These are phyloP conservation scores for Blepharisma japonicum DNA, from an alignment of 73 alveolate species.

Conservation along the genomic window DNA sequence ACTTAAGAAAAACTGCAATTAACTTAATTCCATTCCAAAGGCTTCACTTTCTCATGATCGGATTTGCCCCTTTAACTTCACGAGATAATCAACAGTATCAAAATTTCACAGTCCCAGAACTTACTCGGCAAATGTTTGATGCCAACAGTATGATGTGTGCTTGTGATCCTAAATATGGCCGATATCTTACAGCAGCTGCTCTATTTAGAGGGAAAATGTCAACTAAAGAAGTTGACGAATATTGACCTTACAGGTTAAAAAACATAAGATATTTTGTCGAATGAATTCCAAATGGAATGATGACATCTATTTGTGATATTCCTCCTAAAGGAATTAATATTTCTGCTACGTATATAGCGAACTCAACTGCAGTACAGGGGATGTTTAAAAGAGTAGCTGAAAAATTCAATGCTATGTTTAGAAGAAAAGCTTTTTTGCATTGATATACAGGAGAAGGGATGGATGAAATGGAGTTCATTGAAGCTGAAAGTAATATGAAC, in stretches of 20 bases:
- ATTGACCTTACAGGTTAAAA: slow-evolving; percentile 88
- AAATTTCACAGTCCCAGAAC: slow-evolving; percentile 98
- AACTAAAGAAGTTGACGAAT: slow-evolving; percentile 93
- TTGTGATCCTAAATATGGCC: slow-evolving; percentile 96
- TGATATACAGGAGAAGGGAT: slow-evolving; percentile 84
- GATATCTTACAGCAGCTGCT: slow-evolving; percentile 62
- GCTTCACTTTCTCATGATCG: slow-evolving; percentile 99
- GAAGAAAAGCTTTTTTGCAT: slow-evolving; percentile 89
- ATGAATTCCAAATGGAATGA: slow-evolving; percentile 94
- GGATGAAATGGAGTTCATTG: slow-evolving; percentile 67
- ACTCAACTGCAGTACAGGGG: slow-evolving; percentile 70
- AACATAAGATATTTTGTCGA: slow-evolving; percentile 94
- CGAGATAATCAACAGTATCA: slow-evolving; percentile 98
- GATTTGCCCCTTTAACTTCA: slow-evolving; percentile 98
- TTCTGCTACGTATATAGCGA: slow-evolving; percentile 68
- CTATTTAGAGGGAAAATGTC: slow-evolving; percentile 62
- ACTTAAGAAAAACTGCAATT: slow-evolving; percentile 95
- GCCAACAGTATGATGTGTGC: slow-evolving; percentile 99
- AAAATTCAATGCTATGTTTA: slow-evolving; percentile 85
- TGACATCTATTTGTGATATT: slow-evolving; percentile 87
- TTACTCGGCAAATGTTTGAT: slow-evolving; percentile 97
- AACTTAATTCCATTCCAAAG: slow-evolving; percentile 99
- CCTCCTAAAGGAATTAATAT: slow-evolving; percentile 74
- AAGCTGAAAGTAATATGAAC: slow-evolving; percentile 56
- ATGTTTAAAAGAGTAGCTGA: slow-evolving; percentile 74